A percentile compares a stretch with the other conserved stretches of the same genome.
phyloP scores from a whole-genome alignment of 2,329 filamentous ascomycete species.

The Trichocomaceae sp. region DNA sequence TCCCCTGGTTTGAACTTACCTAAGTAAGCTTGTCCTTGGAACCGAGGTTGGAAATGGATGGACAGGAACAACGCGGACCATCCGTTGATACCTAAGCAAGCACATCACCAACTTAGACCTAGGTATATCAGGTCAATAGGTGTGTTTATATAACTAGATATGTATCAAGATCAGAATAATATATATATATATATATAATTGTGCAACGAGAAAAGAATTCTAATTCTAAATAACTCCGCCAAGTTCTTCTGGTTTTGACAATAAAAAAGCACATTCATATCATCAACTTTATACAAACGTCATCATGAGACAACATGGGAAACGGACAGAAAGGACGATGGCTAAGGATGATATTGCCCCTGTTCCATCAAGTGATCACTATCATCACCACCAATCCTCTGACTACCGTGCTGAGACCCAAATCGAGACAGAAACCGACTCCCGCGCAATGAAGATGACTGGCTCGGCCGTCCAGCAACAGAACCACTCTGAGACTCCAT shows the following conservation, averaged over 20 bases:
- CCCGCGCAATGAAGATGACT: constrained; percentile 41
- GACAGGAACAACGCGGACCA: background rate
- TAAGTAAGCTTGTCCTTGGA: no score
- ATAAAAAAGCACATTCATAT: background rate
- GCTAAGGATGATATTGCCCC: constrained; percentile 19
- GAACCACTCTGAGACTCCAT: constrained; percentile 20
- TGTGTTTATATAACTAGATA: no score
- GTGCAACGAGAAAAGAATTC: no score
- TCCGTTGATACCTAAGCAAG: no score
- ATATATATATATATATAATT: no score
- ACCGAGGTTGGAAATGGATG: background rate
- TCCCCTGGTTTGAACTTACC: no score
- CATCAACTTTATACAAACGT: background rate
- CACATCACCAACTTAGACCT: no score
- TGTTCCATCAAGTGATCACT: constrained; percentile 42
- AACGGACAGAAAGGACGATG: background rate
- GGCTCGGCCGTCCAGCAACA: constrained; percentile 21
- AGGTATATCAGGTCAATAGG: no score
- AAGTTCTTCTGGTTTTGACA: no score
- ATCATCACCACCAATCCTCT: constrained; percentile 23
- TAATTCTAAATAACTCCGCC: no score
- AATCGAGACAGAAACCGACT: constrained; percentile 58
- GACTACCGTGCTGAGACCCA: constrained; percentile 23
- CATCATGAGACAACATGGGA: background rate
- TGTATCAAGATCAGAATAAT: no score